Conservation (phyloP, 2,329 filamentous ascomycete genomes). For the Claviceps pazoutovae region DNA sequence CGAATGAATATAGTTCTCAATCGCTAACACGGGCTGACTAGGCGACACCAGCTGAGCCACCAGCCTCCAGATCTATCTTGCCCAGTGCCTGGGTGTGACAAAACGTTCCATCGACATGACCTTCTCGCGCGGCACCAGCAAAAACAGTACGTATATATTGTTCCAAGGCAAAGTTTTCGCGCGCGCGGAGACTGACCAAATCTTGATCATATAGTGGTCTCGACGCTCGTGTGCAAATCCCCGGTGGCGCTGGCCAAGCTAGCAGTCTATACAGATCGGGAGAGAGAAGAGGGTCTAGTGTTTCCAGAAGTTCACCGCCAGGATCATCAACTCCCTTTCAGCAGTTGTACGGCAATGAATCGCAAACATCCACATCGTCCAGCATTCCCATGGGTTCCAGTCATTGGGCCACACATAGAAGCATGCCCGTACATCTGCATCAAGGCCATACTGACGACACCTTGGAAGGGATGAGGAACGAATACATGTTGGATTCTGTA, state of each 20-base stretch:
- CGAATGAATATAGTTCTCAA: conserved; percentile 5
- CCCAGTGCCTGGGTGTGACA: conserved; percentile 38
- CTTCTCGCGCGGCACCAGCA: conserved; percentile 42
- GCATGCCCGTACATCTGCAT: conserved; percentile 3
- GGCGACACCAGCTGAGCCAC: conserved; percentile 48
- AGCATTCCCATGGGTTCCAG: conserved; percentile 8
- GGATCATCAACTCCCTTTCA: conserved; percentile 6
- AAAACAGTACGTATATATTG: conserved; percentile 19
- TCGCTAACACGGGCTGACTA: conserved; percentile 18
- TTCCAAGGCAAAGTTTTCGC: not conserved
- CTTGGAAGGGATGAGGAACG: conserved; percentile 9
- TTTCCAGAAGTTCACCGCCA: conserved; percentile 8
- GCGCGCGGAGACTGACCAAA: not conserved
- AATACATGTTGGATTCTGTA: conserved; percentile 13
- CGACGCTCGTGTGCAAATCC: conserved; percentile 8
- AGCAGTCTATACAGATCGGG: conserved; percentile 1
- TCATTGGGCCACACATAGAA: conserved; percentile 12
- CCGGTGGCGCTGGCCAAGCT: not conserved
- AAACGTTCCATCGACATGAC: conserved; percentile 44
- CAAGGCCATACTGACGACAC: conserved; percentile 10
- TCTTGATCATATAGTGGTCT: conserved; percentile 9
- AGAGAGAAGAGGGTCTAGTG: conserved; percentile 8
- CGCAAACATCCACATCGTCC: conserved; percentile 5
- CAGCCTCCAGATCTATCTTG: conserved; percentile 39
- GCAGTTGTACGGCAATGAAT: conserved; percentile 4